Base-by-base conservation (phyloP, 352 stramenopile genomes). In the Globisporangium paddicum region DNA sequence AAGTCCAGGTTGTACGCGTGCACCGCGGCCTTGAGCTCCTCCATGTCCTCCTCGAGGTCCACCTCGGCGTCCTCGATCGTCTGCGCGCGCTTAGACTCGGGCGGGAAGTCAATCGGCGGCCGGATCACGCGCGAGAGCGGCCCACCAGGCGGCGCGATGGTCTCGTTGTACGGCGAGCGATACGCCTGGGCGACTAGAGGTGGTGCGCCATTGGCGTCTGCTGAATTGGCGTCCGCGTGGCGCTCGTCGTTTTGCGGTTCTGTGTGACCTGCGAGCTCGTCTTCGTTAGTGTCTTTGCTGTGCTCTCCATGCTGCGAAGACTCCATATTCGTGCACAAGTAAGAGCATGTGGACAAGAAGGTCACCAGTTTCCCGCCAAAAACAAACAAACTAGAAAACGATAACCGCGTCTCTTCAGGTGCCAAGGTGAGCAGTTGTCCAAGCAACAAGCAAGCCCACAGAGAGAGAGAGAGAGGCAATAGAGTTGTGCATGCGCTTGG, bases 1-100 rank as follows among this genome's bases (percentile, higher is more conserved):
- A 96, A 90, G 54, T 94, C 82, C 30, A 90, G 62, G 58, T 96
- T 96, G 68, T 90, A 88, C 19, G 77, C 72, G 61, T 90, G 79
- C 32, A 91, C 87, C 1, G 80, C 79, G 5, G 68, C 67, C 69
- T 96, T 77, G 51, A 96, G 73, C 63, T 89, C 82, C 40, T 88
- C 71, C 79, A 96, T 92, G 60, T 95, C 81, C 14, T 84, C 55
- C 41, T 89, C 82, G 8, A 95, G 67, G 16, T 91, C 72, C 44
- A 80, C 71, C 50, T 96, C 85, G 0, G 74, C 83, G 58, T 82
- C 68, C 45, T 90, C 83, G 32, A 93, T 91, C 16, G 82, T 58
- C 52, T 86, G 73, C 5, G 80, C 79, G 46, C 79, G 77, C 66
- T 90, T 93, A 16, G 80, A 90, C 42, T 92, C 82, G n/a, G 74